These are phyloP conservation scores for Gentiana dahurica DNA, from an alignment of 257 asterid genomes.

Conservation along the genomic window DNA sequence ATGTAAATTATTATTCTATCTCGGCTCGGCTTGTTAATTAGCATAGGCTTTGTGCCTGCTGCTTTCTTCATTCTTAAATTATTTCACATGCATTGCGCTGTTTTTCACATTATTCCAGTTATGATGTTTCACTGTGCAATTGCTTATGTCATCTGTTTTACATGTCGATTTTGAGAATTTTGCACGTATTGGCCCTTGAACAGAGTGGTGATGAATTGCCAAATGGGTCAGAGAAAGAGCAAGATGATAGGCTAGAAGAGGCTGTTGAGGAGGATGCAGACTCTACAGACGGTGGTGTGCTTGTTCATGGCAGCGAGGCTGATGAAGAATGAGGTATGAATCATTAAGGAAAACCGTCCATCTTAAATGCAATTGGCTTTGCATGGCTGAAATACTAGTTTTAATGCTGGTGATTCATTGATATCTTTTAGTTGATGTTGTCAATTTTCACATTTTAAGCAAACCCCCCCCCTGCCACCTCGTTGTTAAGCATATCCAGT, in stretches of 20 bases:
- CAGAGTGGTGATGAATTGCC: conserved; percentile 52
- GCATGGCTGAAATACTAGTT: conserved; percentile 60
- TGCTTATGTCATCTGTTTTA: too few relatives aligned
- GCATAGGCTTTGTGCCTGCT: too few relatives aligned
- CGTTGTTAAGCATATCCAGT: too few relatives aligned
- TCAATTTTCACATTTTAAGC: too few relatives aligned
- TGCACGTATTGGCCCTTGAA: conserved; percentile 8
- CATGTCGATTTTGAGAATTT: not conserved
- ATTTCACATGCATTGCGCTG: too few relatives aligned
- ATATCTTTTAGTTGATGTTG: conserved; percentile 36
- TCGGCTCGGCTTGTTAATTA: too few relatives aligned
- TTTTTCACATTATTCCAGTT: too few relatives aligned
- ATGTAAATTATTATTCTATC: too few relatives aligned
- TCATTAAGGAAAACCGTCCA: conserved; percentile 75
- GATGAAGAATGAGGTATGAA: conserved; percentile 96
- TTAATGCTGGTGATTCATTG: conserved; percentile 68
- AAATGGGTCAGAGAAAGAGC: conserved; percentile 39
- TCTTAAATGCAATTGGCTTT: conserved; percentile 72
- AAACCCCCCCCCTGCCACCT: too few relatives aligned
- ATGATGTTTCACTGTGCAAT: too few relatives aligned
- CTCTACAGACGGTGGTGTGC: conserved; percentile 69
- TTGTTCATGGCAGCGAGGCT: conserved; percentile 61
- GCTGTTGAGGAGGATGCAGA: conserved; percentile 72
- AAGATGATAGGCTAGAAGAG: conserved; percentile 56
- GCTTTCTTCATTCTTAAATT: too few relatives aligned